These are phyloP conservation scores for Nyctanthes arbortristis DNA, from an alignment of 257 asterid genomes.

Conservation along the genomic window DNA sequence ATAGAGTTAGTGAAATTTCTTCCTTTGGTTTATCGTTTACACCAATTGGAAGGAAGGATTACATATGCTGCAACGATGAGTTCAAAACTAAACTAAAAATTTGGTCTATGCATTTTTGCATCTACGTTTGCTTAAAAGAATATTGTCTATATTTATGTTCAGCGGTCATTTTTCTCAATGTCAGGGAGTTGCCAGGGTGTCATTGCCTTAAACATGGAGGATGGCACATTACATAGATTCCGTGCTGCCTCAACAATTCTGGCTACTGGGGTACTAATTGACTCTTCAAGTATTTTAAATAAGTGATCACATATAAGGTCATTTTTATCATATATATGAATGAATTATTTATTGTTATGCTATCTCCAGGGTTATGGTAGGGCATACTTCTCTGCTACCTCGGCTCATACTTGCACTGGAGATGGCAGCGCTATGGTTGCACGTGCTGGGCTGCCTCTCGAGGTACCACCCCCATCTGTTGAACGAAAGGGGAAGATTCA, in stretches of 20 bases:
- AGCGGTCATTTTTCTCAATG: slow-evolving; percentile 16
- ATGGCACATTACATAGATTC: slow-evolving; percentile 94
- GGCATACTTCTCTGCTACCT: slow-evolving; percentile 94
- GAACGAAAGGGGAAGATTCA: too few relatives aligned
- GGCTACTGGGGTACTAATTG: slow-evolving; percentile 86
- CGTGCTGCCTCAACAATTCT: slow-evolving; percentile 83
- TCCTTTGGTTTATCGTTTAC: too few relatives aligned
- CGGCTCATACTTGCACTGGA: slow-evolving; percentile 99
- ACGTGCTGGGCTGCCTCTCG: slow-evolving; percentile 94
- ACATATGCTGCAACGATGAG: too few relatives aligned
- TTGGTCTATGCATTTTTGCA: too few relatives aligned
- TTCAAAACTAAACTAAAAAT: too few relatives aligned
- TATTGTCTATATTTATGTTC: too few relatives aligned
- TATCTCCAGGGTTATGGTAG: slow-evolving; percentile 87
- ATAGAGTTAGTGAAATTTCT: too few relatives aligned
- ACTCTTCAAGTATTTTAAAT: slow-evolving; percentile 4
- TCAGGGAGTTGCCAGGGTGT: slow-evolving; percentile 78
- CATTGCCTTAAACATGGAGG: slow-evolving; percentile 93
- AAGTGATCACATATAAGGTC: slow-evolving; percentile 8
- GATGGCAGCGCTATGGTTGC: slow-evolving; percentile 99
- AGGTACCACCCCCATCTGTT: slow-evolving; percentile 48
- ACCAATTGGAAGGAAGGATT: too few relatives aligned
- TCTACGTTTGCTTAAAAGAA: too few relatives aligned
- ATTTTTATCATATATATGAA: slow-evolving; percentile 13
- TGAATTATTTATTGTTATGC: slow-evolving; percentile 15